Percentiles rank a stretch among this genome's conserved stretches.
phyloP scores from a whole-genome alignment of 2,329 filamentous ascomycete species.

The Colletotrichum tanaceti region DNA sequence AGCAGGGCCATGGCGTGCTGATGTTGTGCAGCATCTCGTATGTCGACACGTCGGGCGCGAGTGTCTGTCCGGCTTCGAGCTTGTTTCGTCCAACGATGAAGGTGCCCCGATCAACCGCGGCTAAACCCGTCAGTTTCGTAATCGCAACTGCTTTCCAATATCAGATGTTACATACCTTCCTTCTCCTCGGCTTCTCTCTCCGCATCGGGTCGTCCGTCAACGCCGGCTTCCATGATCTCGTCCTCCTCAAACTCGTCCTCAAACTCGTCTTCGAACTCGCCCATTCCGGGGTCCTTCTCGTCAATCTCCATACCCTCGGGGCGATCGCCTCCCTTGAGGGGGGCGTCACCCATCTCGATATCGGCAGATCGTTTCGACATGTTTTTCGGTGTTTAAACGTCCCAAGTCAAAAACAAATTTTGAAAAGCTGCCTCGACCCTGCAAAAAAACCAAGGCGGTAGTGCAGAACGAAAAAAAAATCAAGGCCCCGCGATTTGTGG shows the following conservation, averaged over 20 bases:
- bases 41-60: slow-evolving; percentile 91
- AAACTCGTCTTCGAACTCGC: slow-evolving; percentile 95
- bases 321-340: slow-evolving; percentile 71
- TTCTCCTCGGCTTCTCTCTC: slow-evolving; percentile 92
- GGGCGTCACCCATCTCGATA: slow-evolving; percentile 56
- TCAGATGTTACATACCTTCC: slow-evolving; percentile 61
- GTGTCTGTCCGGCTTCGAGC: slow-evolving; percentile 88
- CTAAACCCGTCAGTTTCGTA: slow-evolving; percentile 50
- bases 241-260: slow-evolving; percentile 91
- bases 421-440: background rate
- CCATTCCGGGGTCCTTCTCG: slow-evolving; percentile 65
- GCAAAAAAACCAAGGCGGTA: background rate
- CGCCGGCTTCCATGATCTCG: slow-evolving; percentile 93
- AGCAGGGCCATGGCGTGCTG: slow-evolving; percentile 94
- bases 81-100: slow-evolving; percentile 97
- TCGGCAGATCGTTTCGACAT: slow-evolving; percentile 74
- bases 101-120: slow-evolving; percentile 87
- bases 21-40: slow-evolving; percentile 98
- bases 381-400: slow-evolving; percentile 25
- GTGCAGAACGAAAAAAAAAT: slow-evolving; percentile 30
- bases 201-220: slow-evolving; percentile 90
- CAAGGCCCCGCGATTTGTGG: slow-evolving; percentile 41
- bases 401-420: background rate
- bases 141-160: too few species aligned
- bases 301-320: slow-evolving; percentile 76